phyloP scores from a whole-genome alignment of 2,329 filamentous ascomycete genomes.

The Ophiostoma perfectum region DNA sequence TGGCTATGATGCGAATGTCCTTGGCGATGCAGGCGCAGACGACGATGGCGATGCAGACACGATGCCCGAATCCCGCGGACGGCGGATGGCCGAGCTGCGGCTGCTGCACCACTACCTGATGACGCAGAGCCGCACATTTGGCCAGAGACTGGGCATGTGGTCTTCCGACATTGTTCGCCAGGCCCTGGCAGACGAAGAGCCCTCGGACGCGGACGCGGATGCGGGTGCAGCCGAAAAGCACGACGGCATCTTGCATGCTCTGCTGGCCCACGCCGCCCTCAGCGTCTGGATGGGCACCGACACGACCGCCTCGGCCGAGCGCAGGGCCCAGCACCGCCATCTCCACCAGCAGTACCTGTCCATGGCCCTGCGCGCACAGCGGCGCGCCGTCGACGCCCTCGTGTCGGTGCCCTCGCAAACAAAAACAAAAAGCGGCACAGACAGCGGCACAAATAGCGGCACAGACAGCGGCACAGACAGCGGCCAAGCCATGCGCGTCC shows the following conservation, averaged over 20 bases:
- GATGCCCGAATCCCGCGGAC: conserved; percentile 34
- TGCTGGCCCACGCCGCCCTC: conserved; percentile 37
- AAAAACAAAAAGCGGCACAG: too few species aligned
- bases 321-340: conserved; percentile 20
- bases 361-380: conserved; percentile 36
- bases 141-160: conserved; percentile 29
- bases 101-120: conserved; percentile 36
- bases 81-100: conserved; percentile 37
- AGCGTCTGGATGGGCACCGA: conserved; percentile 33
- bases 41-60: background rate
- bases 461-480: too few species aligned
- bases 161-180: conserved; percentile 31
- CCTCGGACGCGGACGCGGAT: background rate
- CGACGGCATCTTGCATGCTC: conserved; percentile 34
- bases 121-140: conserved; percentile 32
- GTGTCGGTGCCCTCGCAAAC: background rate
- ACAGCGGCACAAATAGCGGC: too few species aligned
- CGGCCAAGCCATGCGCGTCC: background rate
- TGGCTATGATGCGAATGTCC: background rate
- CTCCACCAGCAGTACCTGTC: conserved; percentile 37
- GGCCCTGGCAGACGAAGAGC: conserved; percentile 30
- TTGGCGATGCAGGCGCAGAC: too few species aligned
- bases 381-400: conserved; percentile 34
- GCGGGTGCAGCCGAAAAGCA: conserved; percentile 22
- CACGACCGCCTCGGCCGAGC: conserved; percentile 11